These are phyloP conservation scores for Plenodomus lindquistii DNA, from an alignment of 2,329 filamentous ascomycete genomes.

Conservation along the genomic window DNA sequence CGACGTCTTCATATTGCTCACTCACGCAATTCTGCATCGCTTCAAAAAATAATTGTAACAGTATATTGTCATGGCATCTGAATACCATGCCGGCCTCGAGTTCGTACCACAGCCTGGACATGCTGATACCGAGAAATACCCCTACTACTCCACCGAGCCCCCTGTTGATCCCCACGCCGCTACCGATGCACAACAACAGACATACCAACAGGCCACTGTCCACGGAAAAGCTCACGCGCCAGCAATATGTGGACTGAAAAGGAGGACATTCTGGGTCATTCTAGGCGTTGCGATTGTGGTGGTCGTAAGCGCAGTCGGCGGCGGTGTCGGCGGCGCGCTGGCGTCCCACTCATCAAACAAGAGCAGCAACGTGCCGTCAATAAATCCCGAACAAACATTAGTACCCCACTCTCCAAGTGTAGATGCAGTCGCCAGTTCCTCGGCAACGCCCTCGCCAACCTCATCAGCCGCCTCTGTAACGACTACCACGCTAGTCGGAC, in stretches of 20 bases:
- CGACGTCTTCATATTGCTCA: background rate
- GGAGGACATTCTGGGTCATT: conserved; percentile 11
- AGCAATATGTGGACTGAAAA: conserved; percentile 13
- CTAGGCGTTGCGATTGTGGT: conserved; percentile 9
- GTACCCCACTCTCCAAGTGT: background rate
- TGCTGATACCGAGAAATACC: conserved; percentile 1
- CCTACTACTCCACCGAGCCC: conserved; percentile 4
- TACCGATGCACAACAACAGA: conserved; percentile 3
- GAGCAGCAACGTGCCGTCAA: background rate
- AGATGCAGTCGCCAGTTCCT: background rate
- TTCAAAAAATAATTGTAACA: too few species aligned
- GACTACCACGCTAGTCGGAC: conserved; percentile 11
- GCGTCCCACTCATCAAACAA: conserved; percentile 8
- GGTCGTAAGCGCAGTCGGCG: conserved; percentile 12
- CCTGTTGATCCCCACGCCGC: background rate
- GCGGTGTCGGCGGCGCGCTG: conserved; percentile 15
- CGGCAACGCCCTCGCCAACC: conserved; percentile 5
- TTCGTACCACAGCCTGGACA: conserved; percentile 1
- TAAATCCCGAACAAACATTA: background rate
- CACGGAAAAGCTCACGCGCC: background rate
- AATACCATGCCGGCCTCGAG: conserved; percentile 4
- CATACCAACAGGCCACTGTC: background rate
- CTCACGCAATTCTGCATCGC: background rate
- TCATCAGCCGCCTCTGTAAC: conserved; percentile 5
- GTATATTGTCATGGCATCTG: background rate